A percentile compares a stretch with the other conserved stretches of the same genome.
phyloP scores from a whole-genome alignment of 495 filamentous ascomycete species.

The Talaromyces adpressus region DNA sequence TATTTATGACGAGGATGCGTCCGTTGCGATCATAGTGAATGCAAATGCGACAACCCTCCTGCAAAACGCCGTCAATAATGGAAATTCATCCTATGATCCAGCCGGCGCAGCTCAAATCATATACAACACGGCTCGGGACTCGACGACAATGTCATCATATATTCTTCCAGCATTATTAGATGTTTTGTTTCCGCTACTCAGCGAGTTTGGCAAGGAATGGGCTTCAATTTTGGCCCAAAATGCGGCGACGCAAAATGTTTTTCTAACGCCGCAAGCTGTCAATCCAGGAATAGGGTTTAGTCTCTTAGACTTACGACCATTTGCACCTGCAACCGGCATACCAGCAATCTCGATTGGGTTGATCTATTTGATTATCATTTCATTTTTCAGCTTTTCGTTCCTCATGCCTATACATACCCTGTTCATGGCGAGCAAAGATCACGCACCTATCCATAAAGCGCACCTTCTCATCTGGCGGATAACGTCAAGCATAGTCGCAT shows the following conservation, averaged over 20 bases:
- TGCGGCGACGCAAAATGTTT: slow-evolving; percentile 29
- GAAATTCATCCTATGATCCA: slow-evolving; percentile 58
- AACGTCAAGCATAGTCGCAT: slow-evolving; percentile 50
- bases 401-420: slow-evolving; percentile 60
- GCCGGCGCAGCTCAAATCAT: slow-evolving; percentile 54
- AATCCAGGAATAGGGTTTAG: slow-evolving; percentile 59
- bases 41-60: slow-evolving; percentile 58
- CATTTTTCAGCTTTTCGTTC: slow-evolving; percentile 68
- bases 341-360: slow-evolving; percentile 60
- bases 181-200: slow-evolving; percentile 37
- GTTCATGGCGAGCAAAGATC: slow-evolving; percentile 41
- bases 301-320: slow-evolving; percentile 55
- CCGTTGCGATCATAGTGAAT: slow-evolving; percentile 59
- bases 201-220: slow-evolving; percentile 50
- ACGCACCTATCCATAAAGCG: slow-evolving; percentile 52
- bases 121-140: slow-evolving; percentile 51
- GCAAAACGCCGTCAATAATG: slow-evolving; percentile 44
- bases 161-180: slow-evolving; percentile 42
- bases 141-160: slow-evolving; percentile 46
- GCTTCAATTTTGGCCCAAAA: slow-evolving; percentile 20
- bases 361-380: slow-evolving; percentile 68
- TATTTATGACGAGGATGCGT: slow-evolving; percentile 56
- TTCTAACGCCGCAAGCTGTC: slow-evolving; percentile 47
- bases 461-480: slow-evolving; percentile 59
- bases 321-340: slow-evolving; percentile 45